Conservation (phyloP, 164 flowering plant species). For the Akebia trifoliata region DNA sequence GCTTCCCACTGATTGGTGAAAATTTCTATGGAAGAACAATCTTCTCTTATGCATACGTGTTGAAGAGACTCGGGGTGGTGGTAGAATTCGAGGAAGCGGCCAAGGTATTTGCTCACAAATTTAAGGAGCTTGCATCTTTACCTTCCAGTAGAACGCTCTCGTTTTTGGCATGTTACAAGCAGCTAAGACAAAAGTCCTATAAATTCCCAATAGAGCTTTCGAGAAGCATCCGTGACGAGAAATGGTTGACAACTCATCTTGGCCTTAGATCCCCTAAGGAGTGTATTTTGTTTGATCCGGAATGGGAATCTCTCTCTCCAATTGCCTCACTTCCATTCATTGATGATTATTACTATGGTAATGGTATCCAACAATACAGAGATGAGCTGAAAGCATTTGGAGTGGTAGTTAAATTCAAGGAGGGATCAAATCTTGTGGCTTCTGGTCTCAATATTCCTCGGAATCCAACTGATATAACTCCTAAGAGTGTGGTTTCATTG, state of each 20-base stretch:
- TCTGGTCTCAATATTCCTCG: slow-evolving; percentile 27
- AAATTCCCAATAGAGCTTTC: slow-evolving; percentile 29
- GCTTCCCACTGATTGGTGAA: slow-evolving; percentile 38
- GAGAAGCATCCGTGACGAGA: slow-evolving; percentile 27
- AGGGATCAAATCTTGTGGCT: slow-evolving; percentile 33
- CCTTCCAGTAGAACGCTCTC: slow-evolving; percentile 23
- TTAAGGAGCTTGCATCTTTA: slow-evolving; percentile 29
- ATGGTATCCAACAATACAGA: slow-evolving; percentile 30
- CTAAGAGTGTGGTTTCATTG: slow-evolving; percentile 32
- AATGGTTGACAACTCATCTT: slow-evolving; percentile 60
- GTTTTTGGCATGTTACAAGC: slow-evolving; percentile 38
- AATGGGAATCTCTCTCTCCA: slow-evolving; percentile 36
- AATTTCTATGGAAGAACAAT: slow-evolving; percentile 34
- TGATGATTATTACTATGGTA: slow-evolving; percentile 38
- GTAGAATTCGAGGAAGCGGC: slow-evolving; percentile 50
- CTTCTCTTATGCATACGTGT: slow-evolving; percentile 21
- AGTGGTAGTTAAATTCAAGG: slow-evolving; percentile 30
- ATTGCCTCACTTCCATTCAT: slow-evolving; percentile 51
- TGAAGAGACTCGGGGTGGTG: slow-evolving; percentile 35
- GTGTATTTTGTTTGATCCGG: slow-evolving; percentile 43
- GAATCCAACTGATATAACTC: slow-evolving; percentile 22
- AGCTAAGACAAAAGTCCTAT: slow-evolving; percentile 16
- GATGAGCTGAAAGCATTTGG: slow-evolving; percentile 43
- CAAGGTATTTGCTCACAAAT: slow-evolving; percentile 28
- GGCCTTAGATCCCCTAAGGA: slow-evolving; percentile 37